Evolutionary conservation across 2,329 filamentous ascomycete species (phyloP).

Genomic region (Colletotrichum sojae): DNA sequence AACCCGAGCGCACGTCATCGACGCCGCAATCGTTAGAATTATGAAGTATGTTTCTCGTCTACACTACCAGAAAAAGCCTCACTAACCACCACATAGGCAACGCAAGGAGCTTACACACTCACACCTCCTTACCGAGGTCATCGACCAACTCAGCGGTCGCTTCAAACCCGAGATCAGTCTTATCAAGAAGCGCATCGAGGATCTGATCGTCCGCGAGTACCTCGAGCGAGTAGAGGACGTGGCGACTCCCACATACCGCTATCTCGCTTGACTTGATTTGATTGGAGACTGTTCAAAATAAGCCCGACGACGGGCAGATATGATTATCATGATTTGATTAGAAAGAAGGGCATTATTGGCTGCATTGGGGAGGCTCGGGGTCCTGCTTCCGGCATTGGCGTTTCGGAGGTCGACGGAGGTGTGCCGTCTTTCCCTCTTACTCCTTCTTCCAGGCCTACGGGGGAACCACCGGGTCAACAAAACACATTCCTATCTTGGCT

Average conservation of each 20-base stretch:
- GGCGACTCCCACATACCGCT: conserved; percentile 77
- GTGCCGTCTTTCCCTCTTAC: not conserved
- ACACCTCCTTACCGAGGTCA: conserved; percentile 79
- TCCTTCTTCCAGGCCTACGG: not conserved
- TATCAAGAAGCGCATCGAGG: conserved; percentile 87
- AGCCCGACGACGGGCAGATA: conserved; percentile 13
- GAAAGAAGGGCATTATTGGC: conserved; percentile 20
- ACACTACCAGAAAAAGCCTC: not conserved
- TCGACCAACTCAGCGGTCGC: conserved; percentile 75
- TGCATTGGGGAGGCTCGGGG: conserved; percentile 9
- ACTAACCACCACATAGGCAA: conserved; percentile 67
- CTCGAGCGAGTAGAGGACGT: conserved; percentile 80
- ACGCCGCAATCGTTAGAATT: conserved; percentile 84
- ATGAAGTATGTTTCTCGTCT: conserved; percentile 80
- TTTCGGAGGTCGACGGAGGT: not conserved
- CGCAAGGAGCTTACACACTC: conserved; percentile 80
- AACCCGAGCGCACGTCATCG: conserved; percentile 78
- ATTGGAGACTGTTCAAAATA: not conserved
- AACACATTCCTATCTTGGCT: not conserved
- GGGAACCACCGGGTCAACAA: not conserved
- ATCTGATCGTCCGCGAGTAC: conserved; percentile 82
- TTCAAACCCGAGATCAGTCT: conserved; percentile 84
- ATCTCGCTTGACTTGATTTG: conserved; percentile 70
- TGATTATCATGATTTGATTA: conserved; percentile 23
- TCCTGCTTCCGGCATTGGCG: conserved; percentile 12